phyloP scores from a whole-genome alignment of 73 alveolate genomes.

The Urostyla sp. region DNA sequence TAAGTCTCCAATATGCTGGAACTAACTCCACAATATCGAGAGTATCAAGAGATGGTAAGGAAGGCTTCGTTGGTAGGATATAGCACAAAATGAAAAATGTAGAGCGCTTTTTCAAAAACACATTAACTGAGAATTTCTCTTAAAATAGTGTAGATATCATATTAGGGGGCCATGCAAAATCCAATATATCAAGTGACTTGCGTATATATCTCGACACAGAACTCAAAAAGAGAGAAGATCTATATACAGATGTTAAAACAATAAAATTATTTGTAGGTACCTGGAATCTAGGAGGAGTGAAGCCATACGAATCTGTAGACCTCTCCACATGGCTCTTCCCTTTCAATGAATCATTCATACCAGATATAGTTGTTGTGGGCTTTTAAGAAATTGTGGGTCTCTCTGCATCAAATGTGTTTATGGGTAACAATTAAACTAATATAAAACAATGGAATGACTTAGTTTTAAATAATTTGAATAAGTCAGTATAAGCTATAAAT shows the following conservation, averaged over 20 bases:
- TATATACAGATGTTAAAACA: constrained; percentile 24
- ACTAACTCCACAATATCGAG: constrained; percentile 88
- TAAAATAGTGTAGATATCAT: constrained; percentile 81
- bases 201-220: constrained; percentile 10
- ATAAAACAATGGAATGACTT: constrained; percentile 22
- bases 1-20: constrained; percentile 87
- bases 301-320: constrained; percentile 48
- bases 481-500: neutral
- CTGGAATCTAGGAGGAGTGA: constrained; percentile 50
- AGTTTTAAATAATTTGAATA: neutral
- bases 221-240: constrained; percentile 43
- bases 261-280: constrained; percentile 30
- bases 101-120: constrained; percentile 79
- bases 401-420: constrained; percentile 38
- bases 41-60: constrained; percentile 84
- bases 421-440: constrained; percentile 45
- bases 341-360: constrained; percentile 41
- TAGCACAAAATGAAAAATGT: constrained; percentile 85
- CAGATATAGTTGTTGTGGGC: constrained; percentile 82
- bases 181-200: neutral
- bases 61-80: constrained; percentile 77
- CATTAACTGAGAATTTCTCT: constrained; percentile 75
- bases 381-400: constrained; percentile 83
- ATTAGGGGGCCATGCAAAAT: constrained; percentile 22
- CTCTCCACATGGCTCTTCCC: constrained; percentile 42